Base-by-base conservation (phyloP, 2,329 filamentous ascomycete species). In the Sarocladium brachiariae region DNA sequence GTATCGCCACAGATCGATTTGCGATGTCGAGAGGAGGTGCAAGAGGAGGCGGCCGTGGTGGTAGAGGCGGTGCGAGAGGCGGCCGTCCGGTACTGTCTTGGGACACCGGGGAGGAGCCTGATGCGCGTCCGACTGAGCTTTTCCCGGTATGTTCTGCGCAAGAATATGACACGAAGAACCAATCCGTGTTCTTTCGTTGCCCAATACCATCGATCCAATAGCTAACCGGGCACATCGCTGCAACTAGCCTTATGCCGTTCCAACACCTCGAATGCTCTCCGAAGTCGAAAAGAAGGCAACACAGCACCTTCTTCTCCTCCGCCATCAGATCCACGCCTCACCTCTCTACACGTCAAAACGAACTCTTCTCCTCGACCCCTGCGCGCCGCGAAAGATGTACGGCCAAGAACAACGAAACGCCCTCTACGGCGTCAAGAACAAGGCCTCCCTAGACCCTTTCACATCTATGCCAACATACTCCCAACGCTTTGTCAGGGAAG, bases 331-430 rank as follows among this genome's bases (percentile, higher is more conserved):
- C 57, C 78, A 81, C 63, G 68, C 71, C 52, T 71, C 73, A 1
- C 70, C 76, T 1, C 70, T 82, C 30, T 81, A 81, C 64, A 82
- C 78, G 7, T 76, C 78, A 51, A 73, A 72, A 43, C 75, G 76
- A 54, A 69, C 69, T 19, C 61, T 64, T 21, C 57, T 63, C 13
- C 60, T 64, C 49, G 72, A 74, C 27, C 68, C 71, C 4, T 64
- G 67, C 4, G 67, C 63, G 13, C 66, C 65, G 27, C 61, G 65
- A 49, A 70, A 66, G 54, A 65, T 59, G 61, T 81, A 82, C 64
- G 77, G 77, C 56, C 77, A 79, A 58, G 70, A 75, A n/a, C 78
- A 82, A 64, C 66, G 75, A 60, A 81, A 81, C 63, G 72, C 74
- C 55, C 74, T 72, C 50, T 82, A 76, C 65, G 75, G 72, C 54